phyloP scores from a whole-genome alignment of 352 stramenopile genomes.

The Globisporangium solare region DNA sequence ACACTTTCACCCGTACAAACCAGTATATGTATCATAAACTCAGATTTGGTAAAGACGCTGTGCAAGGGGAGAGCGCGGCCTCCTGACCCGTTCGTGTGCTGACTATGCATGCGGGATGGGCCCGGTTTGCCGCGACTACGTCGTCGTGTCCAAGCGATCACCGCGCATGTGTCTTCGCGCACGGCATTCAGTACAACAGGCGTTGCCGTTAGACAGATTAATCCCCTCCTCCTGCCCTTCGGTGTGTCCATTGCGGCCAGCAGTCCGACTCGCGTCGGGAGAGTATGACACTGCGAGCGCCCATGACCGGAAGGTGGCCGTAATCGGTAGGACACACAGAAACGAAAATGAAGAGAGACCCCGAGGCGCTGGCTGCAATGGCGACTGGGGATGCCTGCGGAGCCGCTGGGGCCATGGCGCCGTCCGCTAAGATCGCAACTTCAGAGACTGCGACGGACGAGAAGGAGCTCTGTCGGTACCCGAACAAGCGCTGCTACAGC shows the following conservation, averaged over 20 bases:
- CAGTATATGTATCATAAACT: no score
- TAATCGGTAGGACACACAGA: slow-evolving; percentile 1
- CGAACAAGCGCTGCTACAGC: slow-evolving; percentile 65
- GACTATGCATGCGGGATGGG: no score
- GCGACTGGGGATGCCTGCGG: background rate
- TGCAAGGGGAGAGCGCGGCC: no score
- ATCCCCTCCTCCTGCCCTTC: no score
- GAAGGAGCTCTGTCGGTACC: slow-evolving; percentile 50
- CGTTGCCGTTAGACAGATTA: background rate
- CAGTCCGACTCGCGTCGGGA: background rate
- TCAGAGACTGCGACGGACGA: background rate
- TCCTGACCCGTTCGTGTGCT: no score
- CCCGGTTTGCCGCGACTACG: background rate
- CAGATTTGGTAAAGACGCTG: no score
- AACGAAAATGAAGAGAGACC: slow-evolving; percentile 1
- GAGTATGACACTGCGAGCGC: background rate
- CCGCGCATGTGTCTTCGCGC: background rate
- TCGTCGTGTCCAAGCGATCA: background rate
- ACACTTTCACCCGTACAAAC: no score
- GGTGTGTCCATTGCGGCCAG: no score
- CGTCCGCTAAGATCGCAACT: background rate
- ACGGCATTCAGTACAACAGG: no score
- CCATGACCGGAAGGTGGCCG: background rate
- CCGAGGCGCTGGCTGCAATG: background rate
- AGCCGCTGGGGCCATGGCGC: background rate